Percentiles rank a stretch among this genome's conserved stretches.
Conservation (phyloP, 1,284 basidiomycete genomes). For the Austroboletus rostrupii region DNA sequence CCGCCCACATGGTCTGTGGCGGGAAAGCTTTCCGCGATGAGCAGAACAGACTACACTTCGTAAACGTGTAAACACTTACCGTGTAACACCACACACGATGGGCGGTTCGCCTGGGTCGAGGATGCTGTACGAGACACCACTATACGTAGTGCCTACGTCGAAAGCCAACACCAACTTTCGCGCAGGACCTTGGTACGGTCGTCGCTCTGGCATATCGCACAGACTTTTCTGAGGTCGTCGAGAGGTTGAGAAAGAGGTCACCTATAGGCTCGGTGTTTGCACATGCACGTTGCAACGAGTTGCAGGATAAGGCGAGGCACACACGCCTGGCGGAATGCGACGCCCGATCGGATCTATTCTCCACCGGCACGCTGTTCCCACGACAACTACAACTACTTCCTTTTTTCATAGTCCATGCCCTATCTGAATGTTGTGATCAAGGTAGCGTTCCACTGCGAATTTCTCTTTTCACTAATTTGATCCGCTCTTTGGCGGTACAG, state of each 20-base stretch:
- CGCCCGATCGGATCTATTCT: constrained; percentile 12
- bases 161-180: constrained; percentile 47
- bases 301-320: constrained; percentile 19
- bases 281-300: constrained; percentile 3
- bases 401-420: constrained; percentile 37
- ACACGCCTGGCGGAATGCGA: background rate
- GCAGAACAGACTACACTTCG: background rate
- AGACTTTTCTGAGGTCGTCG: background rate
- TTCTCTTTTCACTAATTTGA: background rate
- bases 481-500: constrained; percentile 12
- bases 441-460: constrained; percentile 23
- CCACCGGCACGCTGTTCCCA: constrained; percentile 5
- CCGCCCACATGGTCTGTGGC: constrained; percentile 50
- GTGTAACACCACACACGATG: constrained; percentile 39
- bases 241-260: background rate
- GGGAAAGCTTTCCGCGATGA: constrained; percentile 38
- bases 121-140: constrained; percentile 44
- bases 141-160: constrained; percentile 51
- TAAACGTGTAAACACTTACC: constrained; percentile 27
- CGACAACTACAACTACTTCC: background rate
- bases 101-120: constrained; percentile 45
- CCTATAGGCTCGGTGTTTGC: background rate
- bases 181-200: constrained; percentile 30
- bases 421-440: constrained; percentile 52
- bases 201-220: constrained; percentile 28